Percentiles rank a stretch among this genome's conserved stretches.
Evolutionary conservation across 805 yeast genomes (phyloP).

Genomic region (Starmerella apis): DNA sequence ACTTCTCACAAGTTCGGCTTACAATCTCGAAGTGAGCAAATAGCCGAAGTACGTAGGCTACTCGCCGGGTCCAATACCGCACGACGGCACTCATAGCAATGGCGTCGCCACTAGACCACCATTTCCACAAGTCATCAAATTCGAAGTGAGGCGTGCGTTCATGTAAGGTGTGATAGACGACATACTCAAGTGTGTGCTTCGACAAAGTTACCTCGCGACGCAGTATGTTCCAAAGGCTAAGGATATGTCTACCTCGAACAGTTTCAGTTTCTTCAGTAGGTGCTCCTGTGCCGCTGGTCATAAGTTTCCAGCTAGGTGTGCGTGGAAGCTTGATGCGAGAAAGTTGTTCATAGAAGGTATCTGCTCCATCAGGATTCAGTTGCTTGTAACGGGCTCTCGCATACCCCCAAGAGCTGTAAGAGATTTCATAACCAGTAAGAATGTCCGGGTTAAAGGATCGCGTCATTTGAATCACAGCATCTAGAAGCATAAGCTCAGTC

Average conservation of each 20-base stretch:
- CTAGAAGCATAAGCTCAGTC: conserved; percentile 48
- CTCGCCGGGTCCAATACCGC: conserved; percentile 40
- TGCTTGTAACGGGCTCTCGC: conserved; percentile 46
- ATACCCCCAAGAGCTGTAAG: conserved; percentile 82
- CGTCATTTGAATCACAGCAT: conserved; percentile 45
- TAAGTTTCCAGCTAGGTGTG: conserved; percentile 27
- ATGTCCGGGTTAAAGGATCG: conserved; percentile 75
- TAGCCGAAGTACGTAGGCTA: conserved; percentile 39
- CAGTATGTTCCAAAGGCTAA: conserved; percentile 76
- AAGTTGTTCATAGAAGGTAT: conserved; percentile 13
- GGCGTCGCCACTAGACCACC: conserved; percentile 33
- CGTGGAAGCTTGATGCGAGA: conserved; percentile 17
- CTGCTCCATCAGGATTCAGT: conserved; percentile 5
- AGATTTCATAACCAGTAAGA: conserved; percentile 73
- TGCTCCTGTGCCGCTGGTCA: conserved; percentile 30
- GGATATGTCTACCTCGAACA: conserved; percentile 69
- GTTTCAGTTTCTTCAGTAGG: conserved; percentile 32
- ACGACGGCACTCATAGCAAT: conserved; percentile 30
- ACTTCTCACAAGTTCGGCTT: conserved; percentile 65
- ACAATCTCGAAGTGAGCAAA: conserved; percentile 56
- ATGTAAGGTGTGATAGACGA: conserved; percentile 58
- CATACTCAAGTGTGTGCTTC: conserved; percentile 67
- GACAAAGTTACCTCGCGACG: conserved; percentile 52
- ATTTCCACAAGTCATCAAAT: conserved; percentile 39
- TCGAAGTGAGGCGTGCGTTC: conserved; percentile 55